phyloP scores from a whole-genome alignment of 768 basidiomycete genomes.

The Boletus rex-veris region DNA sequence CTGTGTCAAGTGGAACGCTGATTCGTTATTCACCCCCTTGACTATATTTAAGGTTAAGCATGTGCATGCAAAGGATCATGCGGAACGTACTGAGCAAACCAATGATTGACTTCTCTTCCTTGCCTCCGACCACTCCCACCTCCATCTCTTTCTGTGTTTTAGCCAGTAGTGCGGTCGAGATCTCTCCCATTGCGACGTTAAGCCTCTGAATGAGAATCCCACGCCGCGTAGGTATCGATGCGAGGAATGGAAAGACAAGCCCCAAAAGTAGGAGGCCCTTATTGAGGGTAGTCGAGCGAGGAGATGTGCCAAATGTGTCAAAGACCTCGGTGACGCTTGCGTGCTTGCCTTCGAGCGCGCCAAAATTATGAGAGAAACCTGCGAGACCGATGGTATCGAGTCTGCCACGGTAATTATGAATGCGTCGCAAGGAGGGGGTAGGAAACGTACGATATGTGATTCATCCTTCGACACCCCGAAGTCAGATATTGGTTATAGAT shows the following conservation, averaged over 20 bases:
- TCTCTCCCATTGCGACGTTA: slow-evolving; percentile 33
- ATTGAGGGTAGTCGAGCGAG: slow-evolving; percentile 21
- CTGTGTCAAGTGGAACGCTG: slow-evolving; percentile 23
- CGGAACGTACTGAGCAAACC: slow-evolving; percentile 18
- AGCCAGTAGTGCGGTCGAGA: slow-evolving; percentile 39
- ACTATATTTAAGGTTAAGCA: slow-evolving; percentile 21
- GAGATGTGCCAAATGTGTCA: slow-evolving; percentile 31
- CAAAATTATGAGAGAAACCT: slow-evolving; percentile 58
- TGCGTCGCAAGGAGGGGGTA: background rate
- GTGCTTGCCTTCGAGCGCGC: slow-evolving; percentile 45
- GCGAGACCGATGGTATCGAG: slow-evolving; percentile 58
- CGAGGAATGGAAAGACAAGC: slow-evolving; percentile 35
- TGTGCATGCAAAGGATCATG: slow-evolving; percentile 15
- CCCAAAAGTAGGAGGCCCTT: slow-evolving; percentile 35
- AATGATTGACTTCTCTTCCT: slow-evolving; percentile 27
- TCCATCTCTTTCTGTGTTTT: slow-evolving; percentile 34
- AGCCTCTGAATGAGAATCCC: slow-evolving; percentile 32
- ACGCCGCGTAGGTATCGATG: slow-evolving; percentile 35
- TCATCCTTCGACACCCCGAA: slow-evolving; percentile 25
- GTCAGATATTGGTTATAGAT: background rate
- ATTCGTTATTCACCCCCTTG: slow-evolving; percentile 30
- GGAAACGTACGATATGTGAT: slow-evolving; percentile 30
- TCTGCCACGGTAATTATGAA: slow-evolving; percentile 22
- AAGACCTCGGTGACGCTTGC: slow-evolving; percentile 41
- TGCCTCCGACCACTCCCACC: slow-evolving; percentile 11